These are phyloP conservation scores for Stagonosporopsis cucurbitacearum DNA, from an alignment of 2,329 filamentous ascomycete species.

Conservation along the genomic window DNA sequence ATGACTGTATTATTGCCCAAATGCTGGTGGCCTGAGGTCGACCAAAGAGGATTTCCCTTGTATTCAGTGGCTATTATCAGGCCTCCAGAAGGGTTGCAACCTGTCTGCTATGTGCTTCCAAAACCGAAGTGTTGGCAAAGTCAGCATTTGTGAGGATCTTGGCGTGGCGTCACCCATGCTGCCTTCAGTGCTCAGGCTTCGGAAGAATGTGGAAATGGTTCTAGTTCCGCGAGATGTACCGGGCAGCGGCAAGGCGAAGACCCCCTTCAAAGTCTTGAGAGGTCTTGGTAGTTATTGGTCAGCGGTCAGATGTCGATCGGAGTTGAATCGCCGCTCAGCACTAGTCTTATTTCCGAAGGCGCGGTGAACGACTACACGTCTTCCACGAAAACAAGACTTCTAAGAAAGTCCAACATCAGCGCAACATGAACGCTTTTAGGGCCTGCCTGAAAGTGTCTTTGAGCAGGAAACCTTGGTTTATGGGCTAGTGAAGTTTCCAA, in stretches of 20 bases:
- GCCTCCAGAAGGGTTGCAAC: background rate
- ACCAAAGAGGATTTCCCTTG: background rate
- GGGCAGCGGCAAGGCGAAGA: background rate
- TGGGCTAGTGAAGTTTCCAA: background rate
- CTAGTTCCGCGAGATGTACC: too few species aligned
- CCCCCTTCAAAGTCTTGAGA: background rate
- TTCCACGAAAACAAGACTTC: background rate
- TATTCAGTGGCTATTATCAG: background rate
- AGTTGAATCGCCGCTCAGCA: slow-evolving; percentile 12
- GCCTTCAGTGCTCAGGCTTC: background rate
- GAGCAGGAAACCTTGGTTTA: background rate
- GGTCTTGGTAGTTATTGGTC: background rate
- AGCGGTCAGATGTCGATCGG: slow-evolving; percentile 5
- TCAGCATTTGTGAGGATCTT: background rate
- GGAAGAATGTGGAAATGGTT: too few species aligned
- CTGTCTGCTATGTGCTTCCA: background rate
- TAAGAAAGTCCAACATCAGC: background rate
- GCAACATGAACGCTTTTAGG: background rate
- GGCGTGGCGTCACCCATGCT: background rate
- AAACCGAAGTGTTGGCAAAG: background rate
- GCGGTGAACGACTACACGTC: background rate
- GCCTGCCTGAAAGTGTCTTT: background rate
- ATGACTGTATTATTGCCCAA: too few species aligned
- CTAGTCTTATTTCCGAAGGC: slow-evolving; percentile 4
- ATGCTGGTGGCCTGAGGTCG: background rate